phyloP scores from a whole-genome alignment of 768 basidiomycete genomes.

The Pulveroboletus sp. region DNA sequence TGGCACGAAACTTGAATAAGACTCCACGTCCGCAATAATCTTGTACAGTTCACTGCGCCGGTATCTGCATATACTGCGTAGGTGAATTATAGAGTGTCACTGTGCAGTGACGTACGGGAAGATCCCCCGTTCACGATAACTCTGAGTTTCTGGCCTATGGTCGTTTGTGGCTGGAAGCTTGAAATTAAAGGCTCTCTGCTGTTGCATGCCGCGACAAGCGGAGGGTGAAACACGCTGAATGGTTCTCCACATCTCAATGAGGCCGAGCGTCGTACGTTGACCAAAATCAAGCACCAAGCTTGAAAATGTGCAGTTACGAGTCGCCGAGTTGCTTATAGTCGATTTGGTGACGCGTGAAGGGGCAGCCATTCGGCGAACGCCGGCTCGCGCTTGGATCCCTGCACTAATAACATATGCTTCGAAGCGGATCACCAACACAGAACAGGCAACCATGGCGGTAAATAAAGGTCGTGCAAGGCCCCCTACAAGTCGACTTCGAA shows the following conservation, averaged over 20 bases:
- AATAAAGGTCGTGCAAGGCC: background rate
- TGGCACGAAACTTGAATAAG: conserved; percentile 85
- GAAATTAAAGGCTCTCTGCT: conserved; percentile 41
- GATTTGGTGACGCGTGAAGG: no score
- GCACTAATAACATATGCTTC: no score
- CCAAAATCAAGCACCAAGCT: background rate
- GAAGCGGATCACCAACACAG: background rate
- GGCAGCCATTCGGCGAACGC: no score
- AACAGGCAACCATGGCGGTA: background rate
- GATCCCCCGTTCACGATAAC: conserved; percentile 79
- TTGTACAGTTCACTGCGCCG: conserved; percentile 73
- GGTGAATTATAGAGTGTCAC: conserved; percentile 7
- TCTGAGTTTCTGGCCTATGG: conserved; percentile 43
- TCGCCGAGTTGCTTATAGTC: no score
- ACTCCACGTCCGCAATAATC: conserved; percentile 82
- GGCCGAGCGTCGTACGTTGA: background rate
- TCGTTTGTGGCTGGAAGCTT: conserved; percentile 44
- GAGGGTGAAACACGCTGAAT: conserved; percentile 7
- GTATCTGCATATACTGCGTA: conserved; percentile 51
- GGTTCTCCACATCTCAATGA: conserved; percentile 18
- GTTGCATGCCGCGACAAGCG: background rate
- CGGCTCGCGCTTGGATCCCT: no score
- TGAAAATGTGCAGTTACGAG: no score
- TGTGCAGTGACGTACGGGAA: conserved; percentile 65
- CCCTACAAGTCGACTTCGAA: background rate